These are phyloP conservation scores for Teratosphaeria pseudoeucalypti DNA, from an alignment of 2,329 filamentous ascomycete genomes.

Conservation along the genomic window DNA sequence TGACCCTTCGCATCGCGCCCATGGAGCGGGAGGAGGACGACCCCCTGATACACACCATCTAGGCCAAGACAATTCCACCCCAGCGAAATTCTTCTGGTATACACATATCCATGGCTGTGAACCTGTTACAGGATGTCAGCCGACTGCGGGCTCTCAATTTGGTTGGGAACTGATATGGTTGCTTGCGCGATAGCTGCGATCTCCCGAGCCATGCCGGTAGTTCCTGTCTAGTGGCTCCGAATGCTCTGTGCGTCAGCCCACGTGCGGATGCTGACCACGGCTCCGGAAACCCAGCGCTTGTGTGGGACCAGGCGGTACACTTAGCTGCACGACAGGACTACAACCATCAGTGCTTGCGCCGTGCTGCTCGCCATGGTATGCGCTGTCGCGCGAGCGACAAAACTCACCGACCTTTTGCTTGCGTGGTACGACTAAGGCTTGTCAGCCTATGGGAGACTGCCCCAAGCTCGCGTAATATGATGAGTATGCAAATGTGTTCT, in stretches of 20 bases:
- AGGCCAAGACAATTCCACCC: conserved; percentile 85
- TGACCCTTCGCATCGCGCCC: conserved; percentile 54
- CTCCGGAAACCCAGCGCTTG: not conserved
- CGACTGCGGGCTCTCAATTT: not conserved
- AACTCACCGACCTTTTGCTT: not conserved
- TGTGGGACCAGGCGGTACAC: not conserved
- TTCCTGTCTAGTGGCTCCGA: not conserved
- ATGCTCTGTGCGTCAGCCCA: not conserved
- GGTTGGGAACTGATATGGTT: not conserved
- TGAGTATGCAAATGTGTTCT: not conserved
- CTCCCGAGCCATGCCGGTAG: not conserved
- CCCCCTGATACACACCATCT: conserved; percentile 66
- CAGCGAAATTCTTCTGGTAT: conserved; percentile 59
- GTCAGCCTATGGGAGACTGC: not conserved
- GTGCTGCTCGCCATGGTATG: not conserved
- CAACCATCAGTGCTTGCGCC: not conserved
- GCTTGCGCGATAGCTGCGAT: not conserved
- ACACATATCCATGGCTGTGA: conserved; percentile 82
- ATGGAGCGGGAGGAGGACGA: conserved; percentile 65
- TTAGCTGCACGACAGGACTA: not conserved
- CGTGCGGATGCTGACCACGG: not conserved
- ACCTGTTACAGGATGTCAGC: conserved; percentile 33
- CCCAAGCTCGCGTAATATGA: not conserved
- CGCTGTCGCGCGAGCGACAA: not conserved
- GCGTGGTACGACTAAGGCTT: not conserved